phyloP scores from a whole-genome alignment of 768 basidiomycete species.

The Boletus vinaceobasis region DNA sequence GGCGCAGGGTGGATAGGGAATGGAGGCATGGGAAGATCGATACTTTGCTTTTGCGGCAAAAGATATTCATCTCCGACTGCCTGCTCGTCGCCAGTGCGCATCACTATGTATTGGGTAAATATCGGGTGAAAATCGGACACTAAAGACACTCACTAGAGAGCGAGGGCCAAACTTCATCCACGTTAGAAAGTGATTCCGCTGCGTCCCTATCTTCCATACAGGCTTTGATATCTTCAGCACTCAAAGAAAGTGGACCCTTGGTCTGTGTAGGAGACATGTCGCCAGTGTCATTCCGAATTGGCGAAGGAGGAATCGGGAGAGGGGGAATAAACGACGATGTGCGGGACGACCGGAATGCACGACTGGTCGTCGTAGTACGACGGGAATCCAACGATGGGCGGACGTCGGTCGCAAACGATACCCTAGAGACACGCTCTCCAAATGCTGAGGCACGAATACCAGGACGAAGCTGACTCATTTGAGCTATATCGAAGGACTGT shows the following conservation, averaged over 20 bases:
- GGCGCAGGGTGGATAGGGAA: slow-evolving; percentile 30
- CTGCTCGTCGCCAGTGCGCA: slow-evolving; percentile 54
- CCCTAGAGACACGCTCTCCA: slow-evolving; percentile 52
- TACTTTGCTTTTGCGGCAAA: slow-evolving; percentile 29
- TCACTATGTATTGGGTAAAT: slow-evolving; percentile 45
- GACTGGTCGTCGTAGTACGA: slow-evolving; percentile 39
- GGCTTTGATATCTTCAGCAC: slow-evolving; percentile 60
- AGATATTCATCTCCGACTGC: slow-evolving; percentile 43
- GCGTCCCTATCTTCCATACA: slow-evolving; percentile 40
- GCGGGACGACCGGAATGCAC: slow-evolving; percentile 44
- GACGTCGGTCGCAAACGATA: slow-evolving; percentile 67
- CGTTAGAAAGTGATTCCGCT: slow-evolving; percentile 33
- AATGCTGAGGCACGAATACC: slow-evolving; percentile 51
- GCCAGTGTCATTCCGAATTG: slow-evolving; percentile 23
- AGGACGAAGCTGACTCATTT: slow-evolving; percentile 48
- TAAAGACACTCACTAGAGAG: slow-evolving; percentile 49
- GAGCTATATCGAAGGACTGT: slow-evolving; percentile 36
- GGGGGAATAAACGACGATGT: slow-evolving; percentile 40
- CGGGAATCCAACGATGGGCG: slow-evolving; percentile 45
- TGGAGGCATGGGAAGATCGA: slow-evolving; percentile 34
- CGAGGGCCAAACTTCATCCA: slow-evolving; percentile 67
- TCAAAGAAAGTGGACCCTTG: slow-evolving; percentile 41
- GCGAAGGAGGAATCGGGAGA: slow-evolving; percentile 28
- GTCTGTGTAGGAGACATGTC: slow-evolving; percentile 45
- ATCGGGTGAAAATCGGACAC: neutral